A percentile compares a stretch with the other conserved stretches of the same genome.
Evolutionary conservation across 495 filamentous ascomycete species (phyloP).

Genomic region (Aspergillus conjunctus): DNA sequence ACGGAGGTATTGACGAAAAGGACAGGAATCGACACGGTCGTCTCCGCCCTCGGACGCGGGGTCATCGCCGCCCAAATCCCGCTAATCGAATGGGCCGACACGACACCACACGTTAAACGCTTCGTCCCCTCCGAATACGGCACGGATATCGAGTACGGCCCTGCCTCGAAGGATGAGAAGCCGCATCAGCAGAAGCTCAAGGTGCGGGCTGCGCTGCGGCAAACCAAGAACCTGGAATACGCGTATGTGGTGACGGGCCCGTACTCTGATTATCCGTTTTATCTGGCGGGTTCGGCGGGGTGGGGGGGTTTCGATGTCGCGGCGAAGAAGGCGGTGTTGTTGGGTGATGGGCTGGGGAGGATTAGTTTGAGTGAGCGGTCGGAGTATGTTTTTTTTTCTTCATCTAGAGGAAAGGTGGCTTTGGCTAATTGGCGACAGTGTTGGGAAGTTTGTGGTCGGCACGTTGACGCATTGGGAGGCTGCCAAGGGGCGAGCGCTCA

Average conservation of each 20-base stretch:
- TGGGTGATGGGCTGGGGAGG: slow-evolving; percentile 56
- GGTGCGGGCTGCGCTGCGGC: slow-evolving; percentile 59
- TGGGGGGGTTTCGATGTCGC: slow-evolving; percentile 58
- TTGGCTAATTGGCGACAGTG: slow-evolving; percentile 43
- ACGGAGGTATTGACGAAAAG: neutral
- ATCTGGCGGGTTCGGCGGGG: slow-evolving; percentile 32
- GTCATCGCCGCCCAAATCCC: slow-evolving; percentile 60
- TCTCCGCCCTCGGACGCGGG: slow-evolving; percentile 64
- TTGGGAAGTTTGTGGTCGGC: slow-evolving; percentile 64
- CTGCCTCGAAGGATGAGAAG: slow-evolving; percentile 59
- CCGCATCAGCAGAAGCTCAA: slow-evolving; percentile 72
- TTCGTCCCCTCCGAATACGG: slow-evolving; percentile 76
- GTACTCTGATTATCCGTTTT: slow-evolving; percentile 66
- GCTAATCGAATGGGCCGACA: slow-evolving; percentile 60
- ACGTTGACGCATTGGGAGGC: slow-evolving; percentile 57
- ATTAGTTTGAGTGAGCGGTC: slow-evolving; percentile 67
- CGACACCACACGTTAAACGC: slow-evolving; percentile 56
- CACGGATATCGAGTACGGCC: slow-evolving; percentile 70
- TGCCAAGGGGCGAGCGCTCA: slow-evolving; percentile 57
- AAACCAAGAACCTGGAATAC: slow-evolving; percentile 53
- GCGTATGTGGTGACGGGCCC: slow-evolving; percentile 71
- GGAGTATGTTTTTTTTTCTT: slow-evolving; percentile 54
- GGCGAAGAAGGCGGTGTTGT: slow-evolving; percentile 57
- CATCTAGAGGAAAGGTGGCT: neutral
- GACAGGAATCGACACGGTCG: slow-evolving; percentile 61